phyloP scores from a whole-genome alignment of 305 asterid genomes.

The Fraxinus ornus region DNA sequence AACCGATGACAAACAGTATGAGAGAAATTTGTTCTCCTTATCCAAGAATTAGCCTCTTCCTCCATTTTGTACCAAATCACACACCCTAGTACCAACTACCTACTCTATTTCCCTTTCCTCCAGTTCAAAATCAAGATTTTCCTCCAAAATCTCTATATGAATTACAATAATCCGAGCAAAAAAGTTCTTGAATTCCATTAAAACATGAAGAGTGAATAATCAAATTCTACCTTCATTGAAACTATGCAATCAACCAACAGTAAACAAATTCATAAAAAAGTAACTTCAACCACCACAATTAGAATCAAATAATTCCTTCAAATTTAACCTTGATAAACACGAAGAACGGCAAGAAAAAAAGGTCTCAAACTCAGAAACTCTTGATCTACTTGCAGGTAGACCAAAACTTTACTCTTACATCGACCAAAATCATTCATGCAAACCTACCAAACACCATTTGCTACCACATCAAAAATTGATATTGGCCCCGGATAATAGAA shows the following conservation, averaged over 20 bases:
- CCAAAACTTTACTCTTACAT: slow-evolving; percentile 16
- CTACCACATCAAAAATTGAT: slow-evolving; percentile 35
- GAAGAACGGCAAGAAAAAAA: background rate
- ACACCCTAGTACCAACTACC: background rate
- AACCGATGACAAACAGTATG: slow-evolving; percentile 79
- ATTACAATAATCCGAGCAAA: slow-evolving; percentile 15
- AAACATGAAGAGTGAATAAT: slow-evolving; percentile 38
- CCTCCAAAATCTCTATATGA: slow-evolving; percentile 9
- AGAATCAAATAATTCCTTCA: background rate
- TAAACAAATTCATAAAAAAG: background rate
- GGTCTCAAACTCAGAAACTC: slow-evolving; percentile 17
- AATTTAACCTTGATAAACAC: background rate
- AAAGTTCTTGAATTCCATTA: slow-evolving; percentile 31
- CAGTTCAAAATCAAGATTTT: slow-evolving; percentile 21
- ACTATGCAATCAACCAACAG: slow-evolving; percentile 23
- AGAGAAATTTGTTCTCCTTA: slow-evolving; percentile 78
- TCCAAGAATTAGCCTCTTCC: slow-evolving; percentile 76
- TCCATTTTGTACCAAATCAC: slow-evolving; percentile 45
- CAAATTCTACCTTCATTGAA: slow-evolving; percentile 37
- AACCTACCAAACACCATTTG: slow-evolving; percentile 15
- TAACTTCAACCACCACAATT: slow-evolving; percentile 7
- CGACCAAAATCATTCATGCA: slow-evolving; percentile 19
- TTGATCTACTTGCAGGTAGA: slow-evolving; percentile 10
- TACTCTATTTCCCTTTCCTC: slow-evolving; percentile 28
- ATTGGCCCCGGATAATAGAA: slow-evolving; percentile 21